Evolutionary conservation across 1,284 basidiomycete species (phyloP), one percentile per base, ranked within the genome.

Genomic region (Laetiporus sulphureus): DNA sequence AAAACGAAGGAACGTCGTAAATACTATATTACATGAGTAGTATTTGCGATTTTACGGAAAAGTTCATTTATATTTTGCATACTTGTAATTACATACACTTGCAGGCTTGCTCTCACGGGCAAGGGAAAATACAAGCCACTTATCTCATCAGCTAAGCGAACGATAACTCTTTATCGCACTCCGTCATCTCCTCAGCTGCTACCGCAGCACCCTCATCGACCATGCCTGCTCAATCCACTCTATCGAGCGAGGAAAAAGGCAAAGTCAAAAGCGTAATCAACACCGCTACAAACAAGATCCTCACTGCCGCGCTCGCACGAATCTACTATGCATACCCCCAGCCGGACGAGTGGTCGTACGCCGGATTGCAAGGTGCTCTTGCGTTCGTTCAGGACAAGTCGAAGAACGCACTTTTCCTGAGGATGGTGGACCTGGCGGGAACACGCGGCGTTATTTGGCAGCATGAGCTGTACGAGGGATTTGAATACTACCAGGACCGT

Each of bases 401-500:
- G 2, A 75, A 70, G 46, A 75, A 74, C 22, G 71, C 73, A 3
- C 70, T 81, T 33, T 73, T 73, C 58, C 79, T 94, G 58, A 79
- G 79, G 57, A 67, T 96, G 35, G 84, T 96, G 2, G 92, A 95
- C 62, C 59, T 94, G 21, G 67, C 70, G 56, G 88, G 91, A 11
- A 91, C 87, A 1, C 68, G 90, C 38, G 93, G 92, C 8, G 76
- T 94, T 22, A 80, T 94, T 32, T 99, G 95, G 95, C 83, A 93
- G 50, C 91, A 97, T 54, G 93, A 96, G 60, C 64, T 97, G 2
- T 96, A 94, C 52, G 77, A 88, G 29, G 83, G 82, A 33, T 81
- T 96, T 49, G 79, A 87, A 47, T 92, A 92, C 62, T 74, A 81
- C 57, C 77, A 88, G 58, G 95, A 98, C 60, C 75, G 93, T 49